phyloP scores from a whole-genome alignment of 805 yeast genomes.

The Kluyveromyces wickerhamii region DNA sequence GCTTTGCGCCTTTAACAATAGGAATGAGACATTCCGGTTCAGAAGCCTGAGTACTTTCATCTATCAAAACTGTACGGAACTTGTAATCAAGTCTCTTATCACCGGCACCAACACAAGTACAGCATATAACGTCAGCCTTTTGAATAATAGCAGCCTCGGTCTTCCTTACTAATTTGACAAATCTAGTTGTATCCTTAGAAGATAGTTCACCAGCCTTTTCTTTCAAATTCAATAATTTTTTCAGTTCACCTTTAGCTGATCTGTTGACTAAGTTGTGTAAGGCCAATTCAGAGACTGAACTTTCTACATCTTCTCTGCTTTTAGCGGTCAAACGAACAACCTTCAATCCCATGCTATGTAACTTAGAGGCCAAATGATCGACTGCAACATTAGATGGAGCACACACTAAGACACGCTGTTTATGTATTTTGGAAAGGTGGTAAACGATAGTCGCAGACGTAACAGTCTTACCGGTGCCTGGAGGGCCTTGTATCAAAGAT shows the following conservation, averaged over 20 bases:
- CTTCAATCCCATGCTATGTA: conserved; percentile 60
- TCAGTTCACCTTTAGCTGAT: conserved; percentile 47
- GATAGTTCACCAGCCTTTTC: conserved; percentile 65
- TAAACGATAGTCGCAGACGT: conserved; percentile 85
- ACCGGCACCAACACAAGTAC: conserved; percentile 91
- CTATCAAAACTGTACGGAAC: conserved; percentile 77
- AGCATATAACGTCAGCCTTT: conserved; percentile 70
- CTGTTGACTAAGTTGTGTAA: conserved; percentile 45
- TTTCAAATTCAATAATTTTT: conserved; percentile 49
- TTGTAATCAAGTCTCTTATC: conserved; percentile 53
- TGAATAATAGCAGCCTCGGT: conserved; percentile 45
- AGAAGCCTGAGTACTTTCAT: conserved; percentile 89
- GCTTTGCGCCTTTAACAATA: conserved; percentile 80
- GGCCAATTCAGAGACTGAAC: conserved; percentile 48
- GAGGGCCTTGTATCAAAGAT: conserved; percentile 88
- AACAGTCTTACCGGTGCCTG: conserved; percentile 94
- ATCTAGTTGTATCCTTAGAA: conserved; percentile 41
- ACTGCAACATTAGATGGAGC: conserved; percentile 96
- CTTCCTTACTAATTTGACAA: conserved; percentile 34
- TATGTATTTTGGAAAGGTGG: conserved; percentile 56
- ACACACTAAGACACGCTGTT: conserved; percentile 70
- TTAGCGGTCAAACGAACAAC: conserved; percentile 74
- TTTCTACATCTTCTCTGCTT: conserved; percentile 73
- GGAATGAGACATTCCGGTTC: conserved; percentile 92
- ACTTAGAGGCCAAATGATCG: conserved; percentile 75